Base-by-base conservation (phyloP, 2,329 filamentous ascomycete species). In the Plenodomus tracheiphilus region DNA sequence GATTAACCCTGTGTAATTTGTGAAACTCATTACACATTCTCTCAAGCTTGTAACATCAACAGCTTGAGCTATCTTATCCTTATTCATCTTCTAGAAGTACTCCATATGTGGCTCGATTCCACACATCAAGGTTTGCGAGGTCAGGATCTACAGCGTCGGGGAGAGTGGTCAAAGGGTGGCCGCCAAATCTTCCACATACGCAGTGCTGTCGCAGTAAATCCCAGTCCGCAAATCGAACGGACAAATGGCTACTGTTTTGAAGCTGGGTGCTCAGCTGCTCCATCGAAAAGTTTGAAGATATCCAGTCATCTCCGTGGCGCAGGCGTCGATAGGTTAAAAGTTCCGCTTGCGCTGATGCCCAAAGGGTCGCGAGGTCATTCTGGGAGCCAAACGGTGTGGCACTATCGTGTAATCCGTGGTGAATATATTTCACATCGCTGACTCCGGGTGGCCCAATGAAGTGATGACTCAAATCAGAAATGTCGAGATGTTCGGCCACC, bases 301-400 rank as follows among this genome's bases (percentile, higher is more conserved):
- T 30, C 57, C 59, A 71, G 28, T 51, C 19, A 41, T 68, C 63
- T 2, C 41, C 44, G 7, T 61, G 60, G 2, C 52, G 40, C 2
- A 73, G 34, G 28, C 70, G 64, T 37, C 73, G 56, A 44, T 75
- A 74, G 1, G 71, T 71, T 5, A 73, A 40, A 2, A 75, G 39
- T 39, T 75, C 73, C 9, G 70, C 69, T 46, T 75, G 69, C 3
- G 74, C 56, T 1, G 66, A 55, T 9, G 72, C 73, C 70, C 70
- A 74, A 8, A 75, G 45, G 3, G 43, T 45, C 0, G 13, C 51
- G 13, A 59, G 37, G 37, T 46, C 41, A 10, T 25, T 5, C 6
- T 25, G 5, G 22, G 22, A 6, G 22, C 22, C 22, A 10, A 25
- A 25, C 10, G 22, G 22, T 6, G 22, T 25, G 6, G 22, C 22